phyloP scores from a whole-genome alignment of 495 filamentous ascomycete genomes.

The Talaromyces trachyspermus region DNA sequence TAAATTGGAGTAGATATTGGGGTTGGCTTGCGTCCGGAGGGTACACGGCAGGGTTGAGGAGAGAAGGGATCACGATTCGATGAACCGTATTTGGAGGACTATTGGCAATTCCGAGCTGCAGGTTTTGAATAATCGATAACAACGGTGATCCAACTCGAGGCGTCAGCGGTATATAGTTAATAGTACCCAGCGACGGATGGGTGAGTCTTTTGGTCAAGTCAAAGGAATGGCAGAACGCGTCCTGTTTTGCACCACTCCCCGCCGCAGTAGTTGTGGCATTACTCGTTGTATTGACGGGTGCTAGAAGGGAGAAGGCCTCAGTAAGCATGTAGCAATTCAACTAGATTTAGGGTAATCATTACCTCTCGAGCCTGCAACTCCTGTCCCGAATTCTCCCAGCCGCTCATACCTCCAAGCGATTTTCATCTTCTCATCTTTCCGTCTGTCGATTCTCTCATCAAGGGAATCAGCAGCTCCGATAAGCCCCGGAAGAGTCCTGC shows the following conservation, averaged over 20 bases:
- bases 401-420: conserved; percentile 97
- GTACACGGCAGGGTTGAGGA: conserved; percentile 80
- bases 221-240: conserved; percentile 78
- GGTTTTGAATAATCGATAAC: conserved; percentile 50
- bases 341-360: conserved; percentile 12
- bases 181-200: conserved; percentile 46
- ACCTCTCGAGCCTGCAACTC: conserved; percentile 49
- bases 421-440: conserved; percentile 76
- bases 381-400: conserved; percentile 57
- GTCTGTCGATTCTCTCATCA: conserved; percentile 29
- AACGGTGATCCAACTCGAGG: conserved; percentile 54
- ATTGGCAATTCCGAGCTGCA: conserved; percentile 50
- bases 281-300: conserved; percentile 20
- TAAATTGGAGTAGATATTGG: conserved; percentile 67
- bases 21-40: conserved; percentile 59
- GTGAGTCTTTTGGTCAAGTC: conserved; percentile 80
- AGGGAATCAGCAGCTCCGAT: conserved; percentile 42
- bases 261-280: conserved; percentile 17
- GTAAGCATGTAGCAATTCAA: not conserved
- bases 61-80: conserved; percentile 72
- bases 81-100: conserved; percentile 59
- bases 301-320: conserved; percentile 12
- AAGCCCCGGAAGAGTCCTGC: conserved; percentile 71
- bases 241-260: conserved; percentile 13
- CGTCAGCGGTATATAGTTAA: conserved; percentile 50